A percentile compares a stretch with the other conserved stretches of the same genome.
Evolutionary conservation across 169 alveolate genomes (phyloP).

Genomic region (Eimeria mitis): DNA sequence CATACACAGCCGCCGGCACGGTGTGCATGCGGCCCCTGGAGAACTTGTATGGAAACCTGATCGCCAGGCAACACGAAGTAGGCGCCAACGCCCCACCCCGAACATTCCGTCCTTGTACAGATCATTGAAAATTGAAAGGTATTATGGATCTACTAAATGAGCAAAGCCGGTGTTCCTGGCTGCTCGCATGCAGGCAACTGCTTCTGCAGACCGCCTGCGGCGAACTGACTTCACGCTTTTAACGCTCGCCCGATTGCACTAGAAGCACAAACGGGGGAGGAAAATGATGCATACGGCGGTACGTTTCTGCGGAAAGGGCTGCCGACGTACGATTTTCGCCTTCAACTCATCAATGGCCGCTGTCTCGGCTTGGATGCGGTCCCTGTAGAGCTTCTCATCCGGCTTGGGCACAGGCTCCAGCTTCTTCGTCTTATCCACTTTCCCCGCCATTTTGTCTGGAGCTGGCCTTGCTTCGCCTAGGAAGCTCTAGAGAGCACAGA

Average conservation of each 20-base stretch:
- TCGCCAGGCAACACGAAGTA: not conserved
- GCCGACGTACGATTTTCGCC: conserved; percentile 71
- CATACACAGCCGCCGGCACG: not conserved
- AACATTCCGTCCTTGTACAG: not conserved
- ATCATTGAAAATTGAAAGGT: not conserved
- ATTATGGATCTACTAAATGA: not conserved
- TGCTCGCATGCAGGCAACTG: not conserved
- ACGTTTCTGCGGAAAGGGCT: not conserved
- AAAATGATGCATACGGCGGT: not conserved
- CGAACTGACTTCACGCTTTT: not conserved
- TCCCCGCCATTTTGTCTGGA: conserved; percentile 68
- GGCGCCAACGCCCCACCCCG: not conserved
- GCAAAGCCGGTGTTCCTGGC: not conserved
- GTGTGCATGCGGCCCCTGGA: not conserved
- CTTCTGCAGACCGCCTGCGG: not conserved
- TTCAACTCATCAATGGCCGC: conserved; percentile 75
- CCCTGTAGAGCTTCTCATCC: conserved; percentile 77
- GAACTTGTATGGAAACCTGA: not conserved
- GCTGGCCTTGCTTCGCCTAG: conserved; percentile 39
- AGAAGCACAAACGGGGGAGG: not conserved
- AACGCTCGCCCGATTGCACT: not conserved
- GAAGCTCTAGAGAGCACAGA: conserved; percentile 47
- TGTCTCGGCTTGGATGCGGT: conserved; percentile 74
- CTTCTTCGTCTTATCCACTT: conserved; percentile 58
- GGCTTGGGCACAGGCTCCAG: conserved; percentile 83